Evolutionary conservation across 1,284 basidiomycete species (phyloP).

Genomic region (Malassezia sympodialis): DNA sequence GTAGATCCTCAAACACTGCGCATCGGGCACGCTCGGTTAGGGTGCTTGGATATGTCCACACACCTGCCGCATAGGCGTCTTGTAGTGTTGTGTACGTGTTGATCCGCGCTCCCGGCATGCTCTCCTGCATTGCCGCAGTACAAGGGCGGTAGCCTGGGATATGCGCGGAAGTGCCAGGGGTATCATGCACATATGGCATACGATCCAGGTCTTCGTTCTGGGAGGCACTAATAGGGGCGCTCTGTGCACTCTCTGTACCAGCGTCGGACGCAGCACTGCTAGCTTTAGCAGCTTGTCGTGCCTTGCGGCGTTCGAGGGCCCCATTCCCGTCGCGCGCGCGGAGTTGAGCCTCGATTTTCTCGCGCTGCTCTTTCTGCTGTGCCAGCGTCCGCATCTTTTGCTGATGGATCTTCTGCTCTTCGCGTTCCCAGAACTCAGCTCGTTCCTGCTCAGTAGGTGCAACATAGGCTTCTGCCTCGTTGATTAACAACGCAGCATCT

Average conservation of each 20-base stretch:
- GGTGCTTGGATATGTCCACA: constrained; percentile 68
- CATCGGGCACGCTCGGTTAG: constrained; percentile 62
- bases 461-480: constrained; percentile 60
- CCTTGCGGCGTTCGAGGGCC: constrained; percentile 51
- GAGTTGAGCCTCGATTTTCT: constrained; percentile 39
- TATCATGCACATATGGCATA: constrained; percentile 19
- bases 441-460: constrained; percentile 52
- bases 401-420: background rate
- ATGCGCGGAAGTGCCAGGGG: constrained; percentile 12
- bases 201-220: constrained; percentile 59
- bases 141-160: constrained; percentile 25
- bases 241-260: constrained; percentile 49
- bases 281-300: constrained; percentile 36
- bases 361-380: constrained; percentile 51
- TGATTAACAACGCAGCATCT: constrained; percentile 69
- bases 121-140: background rate
- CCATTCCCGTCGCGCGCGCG: constrained; percentile 50
- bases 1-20: constrained; percentile 67
- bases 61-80: constrained; percentile 57
- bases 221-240: background rate
- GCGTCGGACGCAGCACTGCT: constrained; percentile 49
- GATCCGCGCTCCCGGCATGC: background rate
- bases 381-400: constrained; percentile 4
- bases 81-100: constrained; percentile 54
- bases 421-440: constrained; percentile 2